These are phyloP conservation scores for Plasmodium ovale DNA, from an alignment of 169 alveolate species.

Conservation along the genomic window DNA sequence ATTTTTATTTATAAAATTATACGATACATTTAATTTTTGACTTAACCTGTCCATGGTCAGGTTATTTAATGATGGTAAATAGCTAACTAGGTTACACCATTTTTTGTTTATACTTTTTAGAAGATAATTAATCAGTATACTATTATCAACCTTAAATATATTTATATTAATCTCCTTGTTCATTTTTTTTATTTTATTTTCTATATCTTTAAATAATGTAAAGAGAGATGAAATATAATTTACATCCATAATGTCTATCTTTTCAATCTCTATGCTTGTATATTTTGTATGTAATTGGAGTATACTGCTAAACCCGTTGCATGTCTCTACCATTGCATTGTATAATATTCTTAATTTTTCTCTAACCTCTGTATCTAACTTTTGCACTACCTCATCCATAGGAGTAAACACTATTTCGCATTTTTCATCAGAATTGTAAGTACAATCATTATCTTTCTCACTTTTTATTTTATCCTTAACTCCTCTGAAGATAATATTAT, in stretches of 20 bases:
- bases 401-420: neutral
- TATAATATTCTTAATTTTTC: slow-evolving; percentile 34
- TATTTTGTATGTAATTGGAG: slow-evolving; percentile 21
- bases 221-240: slow-evolving; percentile 11
- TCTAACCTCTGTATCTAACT: slow-evolving; percentile 21
- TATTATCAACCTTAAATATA: slow-evolving; percentile 34
- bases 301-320: slow-evolving; percentile 16
- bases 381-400: slow-evolving; percentile 3
- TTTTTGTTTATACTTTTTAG: slow-evolving; percentile 29
- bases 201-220: slow-evolving; percentile 29
- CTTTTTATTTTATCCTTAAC: neutral
- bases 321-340: slow-evolving; percentile 20
- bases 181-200: slow-evolving; percentile 33
- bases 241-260: slow-evolving; percentile 45
- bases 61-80: slow-evolving; percentile 53
- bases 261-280: slow-evolving; percentile 12
- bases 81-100: slow-evolving; percentile 31
- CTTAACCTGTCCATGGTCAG: slow-evolving; percentile 9
- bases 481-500: slow-evolving; percentile 6
- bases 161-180: slow-evolving; percentile 13
- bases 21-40: slow-evolving; percentile 6
- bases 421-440: neutral
- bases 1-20: slow-evolving; percentile 19
- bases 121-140: slow-evolving; percentile 12
- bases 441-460: neutral